Evolutionary conservation across 1,139 yeast genomes (phyloP).

Genomic region (Suhomyces taliae): DNA sequence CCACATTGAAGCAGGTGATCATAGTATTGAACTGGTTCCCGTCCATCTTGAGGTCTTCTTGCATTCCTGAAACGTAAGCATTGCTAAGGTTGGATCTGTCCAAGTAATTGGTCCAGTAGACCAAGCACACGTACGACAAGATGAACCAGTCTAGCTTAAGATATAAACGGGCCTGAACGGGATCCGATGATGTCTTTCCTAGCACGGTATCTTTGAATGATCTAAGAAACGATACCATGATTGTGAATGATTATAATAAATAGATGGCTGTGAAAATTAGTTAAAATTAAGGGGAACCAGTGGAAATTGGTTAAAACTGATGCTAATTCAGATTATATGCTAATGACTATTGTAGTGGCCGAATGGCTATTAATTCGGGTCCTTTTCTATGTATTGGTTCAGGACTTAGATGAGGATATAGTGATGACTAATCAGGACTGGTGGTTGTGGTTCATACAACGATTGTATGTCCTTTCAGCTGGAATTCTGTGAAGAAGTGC

Average conservation of each 20-base stretch:
- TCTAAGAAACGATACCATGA: constrained; percentile 3
- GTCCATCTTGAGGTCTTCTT: constrained; percentile 36
- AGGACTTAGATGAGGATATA: too few species aligned
- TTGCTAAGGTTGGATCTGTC: constrained; percentile 50
- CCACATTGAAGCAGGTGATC: constrained; percentile 59
- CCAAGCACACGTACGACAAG: constrained; percentile 53
- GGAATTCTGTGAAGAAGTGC: too few species aligned
- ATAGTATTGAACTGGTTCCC: constrained; percentile 51
- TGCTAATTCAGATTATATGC: too few species aligned
- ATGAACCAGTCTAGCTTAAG: constrained; percentile 57
- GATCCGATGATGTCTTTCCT: constrained; percentile 41
- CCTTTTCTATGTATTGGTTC: too few species aligned
- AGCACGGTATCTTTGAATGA: constrained; percentile 16
- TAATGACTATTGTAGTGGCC: too few species aligned
- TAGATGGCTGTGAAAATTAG: not conserved
- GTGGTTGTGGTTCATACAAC: too few species aligned
- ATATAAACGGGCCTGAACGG: constrained; percentile 41
- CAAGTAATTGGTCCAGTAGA: constrained; percentile 52
- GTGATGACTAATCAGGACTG: too few species aligned
- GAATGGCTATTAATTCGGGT: too few species aligned
- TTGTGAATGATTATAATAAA: not conserved
- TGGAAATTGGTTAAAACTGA: not conserved
- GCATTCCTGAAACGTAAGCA: constrained; percentile 44
- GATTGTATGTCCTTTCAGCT: too few species aligned
- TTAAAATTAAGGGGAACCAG: not conserved